Percentiles rank a stretch among this genome's conserved stretches.
Evolutionary conservation across 306 rosid genomes (phyloP).

Genomic region (Boehmeria nivea): DNA sequence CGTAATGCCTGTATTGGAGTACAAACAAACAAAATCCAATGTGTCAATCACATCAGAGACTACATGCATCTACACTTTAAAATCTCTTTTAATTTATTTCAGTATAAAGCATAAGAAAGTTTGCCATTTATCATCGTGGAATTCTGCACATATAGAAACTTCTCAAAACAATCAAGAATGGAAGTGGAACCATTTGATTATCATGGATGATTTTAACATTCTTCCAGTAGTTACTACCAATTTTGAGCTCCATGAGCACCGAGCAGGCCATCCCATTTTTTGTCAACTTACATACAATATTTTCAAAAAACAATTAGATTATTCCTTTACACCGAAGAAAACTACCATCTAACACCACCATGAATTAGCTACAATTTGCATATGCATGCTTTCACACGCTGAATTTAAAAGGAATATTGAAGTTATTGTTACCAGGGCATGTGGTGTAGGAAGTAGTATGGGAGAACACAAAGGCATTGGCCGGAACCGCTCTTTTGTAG

Average conservation of each 20-base stretch:
- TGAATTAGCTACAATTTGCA: too few relatives aligned
- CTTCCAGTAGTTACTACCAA: too few relatives aligned
- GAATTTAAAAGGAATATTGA: slow-evolving; percentile 20
- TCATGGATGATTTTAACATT: too few relatives aligned
- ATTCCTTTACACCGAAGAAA: neutral
- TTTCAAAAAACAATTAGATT: neutral
- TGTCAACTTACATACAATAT: too few relatives aligned
- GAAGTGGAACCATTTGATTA: neutral
- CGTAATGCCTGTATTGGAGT: slow-evolving; percentile 61
- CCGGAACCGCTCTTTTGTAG: slow-evolving; percentile 71
- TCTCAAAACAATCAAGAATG: neutral
- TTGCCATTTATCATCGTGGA: neutral
- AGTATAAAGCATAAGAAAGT: neutral
- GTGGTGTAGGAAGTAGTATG: slow-evolving; percentile 84
- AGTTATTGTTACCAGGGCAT: slow-evolving; percentile 71
- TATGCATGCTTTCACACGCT: slow-evolving; percentile 2
- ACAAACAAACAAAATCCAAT: slow-evolving; percentile 13
- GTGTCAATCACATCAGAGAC: too few relatives aligned
- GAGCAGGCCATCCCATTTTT: too few relatives aligned
- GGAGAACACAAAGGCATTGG: slow-evolving; percentile 96
- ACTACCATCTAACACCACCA: neutral
- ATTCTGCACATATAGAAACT: neutral
- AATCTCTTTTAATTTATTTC: too few relatives aligned
- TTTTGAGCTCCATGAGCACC: too few relatives aligned
- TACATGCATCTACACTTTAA: too few relatives aligned